Conservation (phyloP, 352 stramenopile species). For the Pythium folliculosum region DNA sequence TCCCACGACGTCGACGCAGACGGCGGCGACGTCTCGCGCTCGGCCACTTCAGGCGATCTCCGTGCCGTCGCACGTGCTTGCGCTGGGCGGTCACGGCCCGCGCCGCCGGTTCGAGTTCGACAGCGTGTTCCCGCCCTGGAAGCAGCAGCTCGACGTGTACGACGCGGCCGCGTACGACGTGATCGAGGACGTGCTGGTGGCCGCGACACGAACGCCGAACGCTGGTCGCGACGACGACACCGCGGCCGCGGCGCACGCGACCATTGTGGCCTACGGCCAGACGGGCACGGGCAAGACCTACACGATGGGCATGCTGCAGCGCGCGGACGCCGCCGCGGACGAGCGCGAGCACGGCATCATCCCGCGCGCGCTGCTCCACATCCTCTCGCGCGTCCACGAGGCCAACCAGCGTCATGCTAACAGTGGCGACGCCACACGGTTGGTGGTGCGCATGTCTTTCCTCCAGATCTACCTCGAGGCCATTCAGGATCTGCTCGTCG, state of each 20-base stretch:
- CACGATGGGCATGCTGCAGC: slow-evolving; percentile 70
- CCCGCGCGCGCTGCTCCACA: slow-evolving; percentile 56
- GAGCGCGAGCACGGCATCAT: slow-evolving; percentile 54
- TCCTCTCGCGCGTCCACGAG: slow-evolving; percentile 39
- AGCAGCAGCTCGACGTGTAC: slow-evolving; percentile 57
- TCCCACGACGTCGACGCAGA: too few relatives aligned
- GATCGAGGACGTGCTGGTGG: slow-evolving; percentile 37
- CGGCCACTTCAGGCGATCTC: slow-evolving; percentile 13
- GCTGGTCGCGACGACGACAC: too few relatives aligned
- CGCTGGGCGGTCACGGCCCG: slow-evolving; percentile 16
- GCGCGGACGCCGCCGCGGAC: slow-evolving; percentile 26
- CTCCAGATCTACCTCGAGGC: slow-evolving; percentile 80
- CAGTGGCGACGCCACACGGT: slow-evolving; percentile 1
- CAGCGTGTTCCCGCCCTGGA: slow-evolving; percentile 54
- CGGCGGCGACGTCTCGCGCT: too few relatives aligned
- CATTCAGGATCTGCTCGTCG: slow-evolving; percentile 46
- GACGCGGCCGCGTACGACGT: slow-evolving; percentile 37
- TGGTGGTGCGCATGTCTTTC: slow-evolving; percentile 54
- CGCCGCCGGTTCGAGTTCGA: slow-evolving; percentile 68
- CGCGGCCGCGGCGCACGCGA: slow-evolving; percentile 29
- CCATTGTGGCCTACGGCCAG: slow-evolving; percentile 69
- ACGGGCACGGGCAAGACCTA: slow-evolving; percentile 79
- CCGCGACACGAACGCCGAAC: background rate
- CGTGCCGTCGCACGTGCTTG: slow-evolving; percentile 29
- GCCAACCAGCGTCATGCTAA: slow-evolving; percentile 18